A percentile compares a stretch with the other conserved stretches of the same genome.
Evolutionary conservation across 139 green algal species (phyloP).

Genomic region (Dunaliella primolecta): DNA sequence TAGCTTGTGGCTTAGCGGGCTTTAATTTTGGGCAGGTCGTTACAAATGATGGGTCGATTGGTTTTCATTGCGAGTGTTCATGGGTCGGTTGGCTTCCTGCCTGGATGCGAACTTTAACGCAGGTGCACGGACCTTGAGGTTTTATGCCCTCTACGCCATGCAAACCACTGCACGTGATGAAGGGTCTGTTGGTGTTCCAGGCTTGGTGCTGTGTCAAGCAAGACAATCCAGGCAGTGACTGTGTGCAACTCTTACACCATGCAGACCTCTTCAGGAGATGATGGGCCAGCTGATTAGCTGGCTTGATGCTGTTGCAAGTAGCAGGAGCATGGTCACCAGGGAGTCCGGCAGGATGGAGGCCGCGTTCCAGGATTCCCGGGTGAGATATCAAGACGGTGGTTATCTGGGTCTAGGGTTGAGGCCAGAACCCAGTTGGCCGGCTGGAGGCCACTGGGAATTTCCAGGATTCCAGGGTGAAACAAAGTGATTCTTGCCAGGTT

Average conservation of each 20-base stretch:
- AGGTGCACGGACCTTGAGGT: no score
- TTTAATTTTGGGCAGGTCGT: no score
- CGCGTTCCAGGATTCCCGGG: background rate
- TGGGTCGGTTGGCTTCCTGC: background rate
- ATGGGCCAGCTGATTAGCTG: slow-evolving; percentile 14
- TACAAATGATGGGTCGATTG: no score
- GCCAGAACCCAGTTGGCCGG: no score
- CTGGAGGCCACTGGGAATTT: slow-evolving; percentile 55
- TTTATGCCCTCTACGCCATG: no score
- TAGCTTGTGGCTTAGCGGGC: no score
- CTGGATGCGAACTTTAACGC: background rate
- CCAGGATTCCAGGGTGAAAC: background rate
- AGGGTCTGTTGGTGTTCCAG: no score
- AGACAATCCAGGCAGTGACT: background rate
- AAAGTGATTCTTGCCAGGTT: background rate
- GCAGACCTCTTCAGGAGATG: background rate
- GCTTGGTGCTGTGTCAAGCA: background rate
- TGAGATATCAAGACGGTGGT: background rate
- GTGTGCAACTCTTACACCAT: background rate
- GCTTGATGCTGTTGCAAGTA: background rate
- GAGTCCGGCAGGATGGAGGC: background rate
- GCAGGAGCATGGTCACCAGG: background rate
- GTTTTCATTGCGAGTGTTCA: background rate
- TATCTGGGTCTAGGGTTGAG: slow-evolving; percentile 2
- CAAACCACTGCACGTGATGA: no score